Conservation (phyloP, 2,329 filamentous ascomycete species). For the Geoglossum cookeanum region DNA sequence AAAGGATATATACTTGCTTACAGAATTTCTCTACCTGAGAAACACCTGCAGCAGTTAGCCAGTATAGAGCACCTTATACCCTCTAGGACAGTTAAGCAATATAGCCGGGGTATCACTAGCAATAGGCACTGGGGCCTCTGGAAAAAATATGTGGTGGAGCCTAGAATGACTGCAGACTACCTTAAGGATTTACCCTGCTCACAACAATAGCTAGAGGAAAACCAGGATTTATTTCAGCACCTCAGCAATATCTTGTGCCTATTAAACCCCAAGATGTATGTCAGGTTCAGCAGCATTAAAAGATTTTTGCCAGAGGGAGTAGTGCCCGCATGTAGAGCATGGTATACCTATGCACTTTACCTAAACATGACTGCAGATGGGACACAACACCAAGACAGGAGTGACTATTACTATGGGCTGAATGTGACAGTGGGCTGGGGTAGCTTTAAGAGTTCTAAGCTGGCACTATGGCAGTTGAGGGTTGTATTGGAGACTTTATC, state of each 20-base stretch:
- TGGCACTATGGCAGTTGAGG: not conserved
- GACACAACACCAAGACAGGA: not conserved
- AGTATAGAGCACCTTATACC: not conserved
- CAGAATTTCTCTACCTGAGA: not conserved
- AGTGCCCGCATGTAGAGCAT: not conserved
- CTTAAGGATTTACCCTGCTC: not conserved
- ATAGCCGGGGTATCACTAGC: not conserved
- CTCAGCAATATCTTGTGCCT: not conserved
- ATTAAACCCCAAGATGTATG: not conserved
- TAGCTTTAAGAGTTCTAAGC: not conserved
- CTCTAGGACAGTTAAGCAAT: not conserved
- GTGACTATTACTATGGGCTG: not conserved
- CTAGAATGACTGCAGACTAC: not conserved
- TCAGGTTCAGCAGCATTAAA: not conserved
- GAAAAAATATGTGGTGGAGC: not conserved
- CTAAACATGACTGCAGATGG: not conserved
- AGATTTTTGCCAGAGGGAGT: not conserved
- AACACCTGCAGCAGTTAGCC: not conserved
- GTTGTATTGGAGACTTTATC: not conserved
- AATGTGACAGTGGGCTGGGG: not conserved
- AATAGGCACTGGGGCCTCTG: not conserved
- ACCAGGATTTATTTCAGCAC: not conserved
- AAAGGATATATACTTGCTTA: not conserved
- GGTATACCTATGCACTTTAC: not conserved
- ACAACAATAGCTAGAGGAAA: not conserved